Conservation (phyloP, 2,329 filamentous ascomycete species). For the Trichoderma sp. region DNA sequence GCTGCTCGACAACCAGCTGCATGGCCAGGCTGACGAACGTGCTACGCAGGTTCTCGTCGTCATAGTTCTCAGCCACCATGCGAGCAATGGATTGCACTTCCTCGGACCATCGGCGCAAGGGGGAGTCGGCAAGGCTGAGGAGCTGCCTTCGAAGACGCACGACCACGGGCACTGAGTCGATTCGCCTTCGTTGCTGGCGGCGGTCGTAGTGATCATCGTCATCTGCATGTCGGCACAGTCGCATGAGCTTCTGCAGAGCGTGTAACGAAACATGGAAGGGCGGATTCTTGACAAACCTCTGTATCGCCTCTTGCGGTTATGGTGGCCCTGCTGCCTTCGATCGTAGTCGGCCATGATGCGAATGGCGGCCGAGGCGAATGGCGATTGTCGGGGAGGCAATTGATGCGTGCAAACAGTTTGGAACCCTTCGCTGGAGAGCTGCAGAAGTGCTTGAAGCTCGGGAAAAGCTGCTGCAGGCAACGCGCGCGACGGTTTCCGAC, state of each 20-base stretch:
- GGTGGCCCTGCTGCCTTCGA: conserved; percentile 49
- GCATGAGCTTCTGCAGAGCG: conserved; percentile 4
- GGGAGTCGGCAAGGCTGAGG: conserved; percentile 76
- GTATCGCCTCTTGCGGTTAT: conserved; percentile 72
- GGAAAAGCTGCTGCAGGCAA: conserved; percentile 22
- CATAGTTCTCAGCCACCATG: conserved; percentile 75
- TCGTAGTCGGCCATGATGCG: conserved; percentile 54
- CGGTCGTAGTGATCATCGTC: conserved; percentile 78
- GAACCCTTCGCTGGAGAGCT: not conserved
- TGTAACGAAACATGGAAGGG: not conserved
- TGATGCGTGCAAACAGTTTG: not conserved
- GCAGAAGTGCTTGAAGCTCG: conserved; percentile 14
- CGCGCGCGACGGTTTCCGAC: conserved; percentile 14
- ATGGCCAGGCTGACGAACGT: conserved; percentile 71
- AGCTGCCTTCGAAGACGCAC: conserved; percentile 75
- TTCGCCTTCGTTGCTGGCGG: conserved; percentile 68
- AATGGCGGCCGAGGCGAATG: not conserved
- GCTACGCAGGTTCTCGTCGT: conserved; percentile 73
- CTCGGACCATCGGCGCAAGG: conserved; percentile 73
- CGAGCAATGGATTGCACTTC: conserved; percentile 73
- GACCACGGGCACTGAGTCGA: conserved; percentile 65
- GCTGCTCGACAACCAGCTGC: conserved; percentile 82
- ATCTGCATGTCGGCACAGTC: conserved; percentile 27
- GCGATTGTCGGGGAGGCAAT: not conserved
- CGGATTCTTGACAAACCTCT: conserved; percentile 57